Evolutionary conservation across 805 yeast species (phyloP).

Genomic region (Yarrowia porcina): DNA sequence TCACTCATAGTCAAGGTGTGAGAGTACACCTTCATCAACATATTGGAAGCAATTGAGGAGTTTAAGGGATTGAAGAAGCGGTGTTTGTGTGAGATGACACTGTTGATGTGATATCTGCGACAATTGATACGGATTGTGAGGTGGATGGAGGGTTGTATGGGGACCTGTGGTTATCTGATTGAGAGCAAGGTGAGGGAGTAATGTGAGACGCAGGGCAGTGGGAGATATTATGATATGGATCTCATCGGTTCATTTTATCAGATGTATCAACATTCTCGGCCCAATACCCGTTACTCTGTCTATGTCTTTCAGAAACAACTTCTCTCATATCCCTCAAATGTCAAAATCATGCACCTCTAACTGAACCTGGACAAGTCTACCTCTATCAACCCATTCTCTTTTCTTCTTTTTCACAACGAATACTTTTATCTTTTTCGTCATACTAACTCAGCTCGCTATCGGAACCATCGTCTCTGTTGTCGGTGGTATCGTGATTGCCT

Average conservation of each 20-base stretch:
- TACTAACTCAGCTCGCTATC: constrained; percentile 53
- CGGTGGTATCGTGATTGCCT: constrained; percentile 61
- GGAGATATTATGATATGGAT: not conserved
- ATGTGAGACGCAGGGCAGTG: not conserved
- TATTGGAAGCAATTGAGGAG: not conserved
- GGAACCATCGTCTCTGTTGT: constrained; percentile 74
- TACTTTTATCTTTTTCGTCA: too few species aligned
- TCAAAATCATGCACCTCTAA: not conserved
- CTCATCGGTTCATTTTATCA: not conserved
- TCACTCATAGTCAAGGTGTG: not conserved
- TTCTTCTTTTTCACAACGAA: too few species aligned
- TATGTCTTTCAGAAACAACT: not conserved
- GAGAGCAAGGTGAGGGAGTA: not conserved
- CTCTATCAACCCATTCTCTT: too few species aligned
- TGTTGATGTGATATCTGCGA: not conserved
- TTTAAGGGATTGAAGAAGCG: not conserved
- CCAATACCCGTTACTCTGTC: not conserved
- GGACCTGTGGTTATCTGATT: not conserved
- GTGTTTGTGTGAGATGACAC: not conserved
- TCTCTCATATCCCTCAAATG: not conserved
- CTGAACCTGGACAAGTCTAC: too few species aligned
- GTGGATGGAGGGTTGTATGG: not conserved
- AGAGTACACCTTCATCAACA: not conserved
- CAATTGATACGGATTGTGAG: not conserved
- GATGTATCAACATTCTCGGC: not conserved